A percentile compares a stretch with the other conserved stretches of the same genome.
Conservation (phyloP, 306 rosid species). For the Mucuna pruriens region DNA sequence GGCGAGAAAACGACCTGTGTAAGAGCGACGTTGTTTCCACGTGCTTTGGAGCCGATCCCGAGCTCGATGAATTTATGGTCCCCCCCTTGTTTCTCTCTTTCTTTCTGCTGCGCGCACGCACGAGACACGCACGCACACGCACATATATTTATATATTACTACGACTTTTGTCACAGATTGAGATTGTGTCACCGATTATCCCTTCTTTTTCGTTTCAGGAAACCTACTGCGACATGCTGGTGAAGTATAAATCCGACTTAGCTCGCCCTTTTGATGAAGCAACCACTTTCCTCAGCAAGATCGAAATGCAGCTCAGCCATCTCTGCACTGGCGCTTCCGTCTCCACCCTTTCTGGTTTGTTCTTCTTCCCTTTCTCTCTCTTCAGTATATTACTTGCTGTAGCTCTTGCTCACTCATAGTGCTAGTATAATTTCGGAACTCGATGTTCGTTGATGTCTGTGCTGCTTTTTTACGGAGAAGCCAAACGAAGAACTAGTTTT, state of each 20-base stretch:
- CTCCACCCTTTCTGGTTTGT: slow-evolving; percentile 75
- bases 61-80: slow-evolving; percentile 96
- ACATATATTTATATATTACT: not conserved
- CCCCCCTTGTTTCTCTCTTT: slow-evolving; percentile 13
- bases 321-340: slow-evolving; percentile 71
- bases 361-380: slow-evolving; percentile 18
- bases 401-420: not conserved
- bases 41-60: slow-evolving; percentile 98
- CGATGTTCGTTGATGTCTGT: slow-evolving; percentile 38
- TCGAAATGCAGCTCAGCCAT: slow-evolving; percentile 74
- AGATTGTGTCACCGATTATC: slow-evolving; percentile 26
- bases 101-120: not conserved
- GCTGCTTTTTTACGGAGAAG: slow-evolving; percentile 13
- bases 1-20: slow-evolving; percentile 63
- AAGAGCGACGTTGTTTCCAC: slow-evolving; percentile 72
- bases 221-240: slow-evolving; percentile 83
- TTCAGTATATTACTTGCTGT: not conserved
- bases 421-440: slow-evolving; percentile 33
- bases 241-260: slow-evolving; percentile 87
- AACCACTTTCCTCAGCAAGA: slow-evolving; percentile 81
- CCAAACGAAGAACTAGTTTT: not conserved
- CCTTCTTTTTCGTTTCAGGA: slow-evolving; percentile 52
- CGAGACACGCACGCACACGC: slow-evolving; percentile 6
- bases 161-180: slow-evolving; percentile 38
- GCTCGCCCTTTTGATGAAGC: slow-evolving; percentile 93